Evolutionary conservation across 2,329 filamentous ascomycete species (phyloP), one percentile per base, ranked within the genome.

Genomic region (Parastagonospora avenae): DNA sequence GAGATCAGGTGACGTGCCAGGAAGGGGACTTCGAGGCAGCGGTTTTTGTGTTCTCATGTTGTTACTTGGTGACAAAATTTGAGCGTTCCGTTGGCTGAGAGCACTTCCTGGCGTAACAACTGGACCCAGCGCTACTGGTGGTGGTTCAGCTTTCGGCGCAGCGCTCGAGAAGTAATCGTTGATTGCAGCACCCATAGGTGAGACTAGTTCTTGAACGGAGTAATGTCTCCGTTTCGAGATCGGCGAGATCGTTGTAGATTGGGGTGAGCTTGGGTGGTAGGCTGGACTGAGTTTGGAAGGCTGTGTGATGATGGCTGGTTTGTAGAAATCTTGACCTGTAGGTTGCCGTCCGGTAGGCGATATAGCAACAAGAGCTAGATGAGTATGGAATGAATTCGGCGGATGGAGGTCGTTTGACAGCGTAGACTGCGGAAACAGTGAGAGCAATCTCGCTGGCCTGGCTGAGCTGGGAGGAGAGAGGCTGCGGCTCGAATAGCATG

Each of bases 21-120:
- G 44, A 9, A 28, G 15, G 2, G 28, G 44, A 19, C 11, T 29
- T 10, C 14, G 19, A 11, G 38, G 46, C 7, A 15, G 12, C 1
- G n/a, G 24, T 24, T 15, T 40, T 14, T 47, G 45, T 12, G 42
- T 51, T 3, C 52, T 32, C 4, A 48, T 56, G 2, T 60, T 57
- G 16, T 64, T 63, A 4, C 58, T 37, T 1, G 60, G 61, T 2
- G 47, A 53, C 0, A 62, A 40, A 19, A 62, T 46, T 12, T 63
- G 48, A 15, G 55, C 48, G 16, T 64, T 63, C n/a, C 56, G 55
- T 7, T 54, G 39, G 12, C 55, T 44, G 7, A 55, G 54, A 11
- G 53, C 48, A 38, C 50, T 56, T 5, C 52, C 38, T 3, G 60
- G 55, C 12, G 30, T 32, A n/a, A n/a, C 39, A 8, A n/a, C 9